Base-by-base conservation (phyloP, 2,329 filamentous ascomycete species). In the Cladosporium halotolerans region DNA sequence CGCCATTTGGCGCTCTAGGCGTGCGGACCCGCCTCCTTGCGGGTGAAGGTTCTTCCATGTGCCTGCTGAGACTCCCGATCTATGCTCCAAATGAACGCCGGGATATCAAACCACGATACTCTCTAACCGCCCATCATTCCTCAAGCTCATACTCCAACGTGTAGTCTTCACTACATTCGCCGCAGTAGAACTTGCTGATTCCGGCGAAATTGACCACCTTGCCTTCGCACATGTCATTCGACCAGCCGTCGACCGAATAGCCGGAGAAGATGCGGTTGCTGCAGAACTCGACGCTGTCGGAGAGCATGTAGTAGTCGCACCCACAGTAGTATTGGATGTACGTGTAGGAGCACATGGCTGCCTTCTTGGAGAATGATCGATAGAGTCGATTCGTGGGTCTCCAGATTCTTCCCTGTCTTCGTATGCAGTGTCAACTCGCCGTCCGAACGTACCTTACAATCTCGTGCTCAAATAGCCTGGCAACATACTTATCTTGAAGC, bases 251-350 rank as follows among this genome's bases (percentile, higher is more conserved):
- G 60, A 72, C 72, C 2, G 72, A 75, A 63, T 76, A 75, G 54
- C 72, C 69, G 14, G 68, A 72, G 18, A 76, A 68, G 6, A 73
- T 70, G 14, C 73, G 70, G 50, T 70, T 71, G 9, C 62, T 65
- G 65, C 74, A 76, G 57, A 73, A 67, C 60, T 76, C 73, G 55
- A 76, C 69, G 51, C 62, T 69, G 64, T 75, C 70, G 55, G 68
- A 63, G 67, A 72, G 71, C 64, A 76, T 74, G 63, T 73, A 76
- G 64, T 73, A 73, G 60, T 73, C 72, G 63, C 74, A 72, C 64
- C 73, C 73, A 65, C 73, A 76, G 64, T 71, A 72, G 62, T 76
- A 76, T 68, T 71, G 66, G 18, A 68, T 70, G 61, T 75, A 76
- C 9, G 72, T 74, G 63, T 75, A 76, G 36, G 64, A 67, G 61